These are phyloP conservation scores for Fusarium sp. DNA, from an alignment of 2,329 filamentous ascomycete species.

Conservation along the genomic window DNA sequence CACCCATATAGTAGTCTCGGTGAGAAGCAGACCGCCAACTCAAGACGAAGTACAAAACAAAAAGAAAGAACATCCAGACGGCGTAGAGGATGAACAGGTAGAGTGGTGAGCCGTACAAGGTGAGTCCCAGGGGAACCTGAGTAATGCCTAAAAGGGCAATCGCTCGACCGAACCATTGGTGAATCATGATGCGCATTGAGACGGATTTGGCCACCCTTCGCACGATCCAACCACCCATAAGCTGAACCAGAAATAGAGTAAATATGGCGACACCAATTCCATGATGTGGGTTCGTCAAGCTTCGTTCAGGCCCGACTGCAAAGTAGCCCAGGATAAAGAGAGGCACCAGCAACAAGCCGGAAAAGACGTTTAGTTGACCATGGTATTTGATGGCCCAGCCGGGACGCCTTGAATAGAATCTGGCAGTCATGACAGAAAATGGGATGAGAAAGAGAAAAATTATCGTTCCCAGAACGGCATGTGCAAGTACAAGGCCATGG, in stretches of 20 bases:
- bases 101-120: constrained; percentile 89
- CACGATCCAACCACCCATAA: constrained; percentile 73
- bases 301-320: constrained; percentile 76
- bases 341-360: constrained; percentile 72
- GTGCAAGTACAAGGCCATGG: constrained; percentile 72
- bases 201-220: constrained; percentile 58
- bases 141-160: constrained; percentile 83
- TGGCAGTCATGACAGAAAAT: constrained; percentile 74
- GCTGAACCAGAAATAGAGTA: constrained; percentile 74
- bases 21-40: constrained; percentile 71
- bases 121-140: constrained; percentile 88
- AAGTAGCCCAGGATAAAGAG: constrained; percentile 80
- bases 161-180: constrained; percentile 85
- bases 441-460: constrained; percentile 80
- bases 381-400: constrained; percentile 73
- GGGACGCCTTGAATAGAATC: constrained; percentile 72
- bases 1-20: constrained; percentile 63
- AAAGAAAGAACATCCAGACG: constrained; percentile 75
- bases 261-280: constrained; percentile 84
- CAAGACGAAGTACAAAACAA: constrained; percentile 81
- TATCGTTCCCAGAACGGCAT: constrained; percentile 75
- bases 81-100: constrained; percentile 86
- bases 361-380: constrained; percentile 76
- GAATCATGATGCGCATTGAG: constrained; percentile 69
- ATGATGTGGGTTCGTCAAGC: constrained; percentile 83